Conservation (phyloP, 768 basidiomycete genomes). For the Tubosaeta sp. region DNA sequence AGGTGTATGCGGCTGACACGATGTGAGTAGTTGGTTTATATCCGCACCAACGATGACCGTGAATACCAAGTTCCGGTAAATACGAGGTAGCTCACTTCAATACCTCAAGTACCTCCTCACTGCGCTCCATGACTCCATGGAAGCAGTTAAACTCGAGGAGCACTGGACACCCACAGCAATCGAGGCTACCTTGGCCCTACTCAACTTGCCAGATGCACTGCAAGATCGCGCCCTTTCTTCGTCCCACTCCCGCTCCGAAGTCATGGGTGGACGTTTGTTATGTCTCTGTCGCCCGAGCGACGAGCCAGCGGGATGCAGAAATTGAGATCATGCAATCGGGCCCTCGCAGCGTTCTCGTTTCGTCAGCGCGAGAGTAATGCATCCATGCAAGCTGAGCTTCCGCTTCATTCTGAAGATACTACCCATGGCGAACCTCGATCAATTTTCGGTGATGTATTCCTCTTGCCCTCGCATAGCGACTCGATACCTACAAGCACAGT, state of each 20-base stretch:
- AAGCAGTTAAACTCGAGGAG: conserved; percentile 9
- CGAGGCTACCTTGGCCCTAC: conserved; percentile 2
- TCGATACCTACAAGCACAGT: too few relatives aligned
- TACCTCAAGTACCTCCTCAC: background rate
- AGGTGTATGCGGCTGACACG: too few relatives aligned
- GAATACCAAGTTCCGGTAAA: conserved; percentile 8
- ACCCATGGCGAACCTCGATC: too few relatives aligned
- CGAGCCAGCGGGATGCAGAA: background rate
- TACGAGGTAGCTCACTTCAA: background rate
- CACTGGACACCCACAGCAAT: conserved; percentile 13
- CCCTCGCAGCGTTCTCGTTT: conserved; percentile 7
- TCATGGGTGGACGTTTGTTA: conserved; percentile 14
- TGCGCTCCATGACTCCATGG: background rate
- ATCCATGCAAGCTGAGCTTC: conserved; percentile 11
- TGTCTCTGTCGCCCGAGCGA: conserved; percentile 8
- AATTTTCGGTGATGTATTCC: too few relatives aligned
- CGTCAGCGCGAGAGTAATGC: background rate
- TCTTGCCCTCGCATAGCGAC: too few relatives aligned
- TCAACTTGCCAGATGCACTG: background rate
- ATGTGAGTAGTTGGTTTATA: too few relatives aligned
- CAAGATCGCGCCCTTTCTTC: background rate
- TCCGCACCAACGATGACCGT: conserved; percentile 20
- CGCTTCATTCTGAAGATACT: background rate
- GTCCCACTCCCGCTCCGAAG: conserved; percentile 9
- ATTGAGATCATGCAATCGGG: background rate